Evolutionary conservation across 2,329 filamentous ascomycete species (phyloP), one percentile per base, ranked within the genome.

Genomic region (Tricladium varicosporioides): DNA sequence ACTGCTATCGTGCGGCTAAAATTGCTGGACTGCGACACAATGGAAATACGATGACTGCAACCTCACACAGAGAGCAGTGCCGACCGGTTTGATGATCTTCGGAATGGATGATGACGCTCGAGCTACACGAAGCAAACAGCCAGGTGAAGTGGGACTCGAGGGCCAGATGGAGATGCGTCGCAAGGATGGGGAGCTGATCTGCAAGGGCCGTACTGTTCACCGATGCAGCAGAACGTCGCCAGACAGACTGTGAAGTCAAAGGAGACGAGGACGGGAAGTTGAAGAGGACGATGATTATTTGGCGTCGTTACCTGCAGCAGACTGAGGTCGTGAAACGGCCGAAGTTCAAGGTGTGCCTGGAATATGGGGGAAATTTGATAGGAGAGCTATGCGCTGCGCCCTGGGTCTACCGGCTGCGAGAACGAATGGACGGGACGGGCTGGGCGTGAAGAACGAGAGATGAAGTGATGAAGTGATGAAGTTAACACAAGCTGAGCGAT

Each of bases 181-280:
- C 56, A 54, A 58, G 56, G 56, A 52, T 58, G 36, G 16, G 18
- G 48, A 15, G 33, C 14, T 31, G 32, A 8, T 47, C 18, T 19
- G 48, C 22, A 7, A 40, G 36, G 10, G n/a, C 36, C 36, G 36
- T 40, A 40, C 36, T 40, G 36, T 40, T 40, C 10, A n/a, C 10
- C 36, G 11, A n/a, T 40, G 10, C 10, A n/a, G 36, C 36, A 40
- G 36, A 40, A n/a, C 11, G 36, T n/a, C 10, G 36, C 36, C 36
- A 40, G 36, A 40, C 36, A 40, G 36, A 13, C 36, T 4, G 36
- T n/a, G n/a, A 40, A 13, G 10, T 10, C 3, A 40, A 40, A n/a
- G 36, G 36, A n/a, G 36, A 40, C 36, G 36, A 40, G n/a, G 36
- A 40, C 11, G 36, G 36, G 11, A n/a, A 40, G 22, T 27, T 27